Conservation (phyloP, 2,329 filamentous ascomycete species). For the Xylaria sp. region DNA sequence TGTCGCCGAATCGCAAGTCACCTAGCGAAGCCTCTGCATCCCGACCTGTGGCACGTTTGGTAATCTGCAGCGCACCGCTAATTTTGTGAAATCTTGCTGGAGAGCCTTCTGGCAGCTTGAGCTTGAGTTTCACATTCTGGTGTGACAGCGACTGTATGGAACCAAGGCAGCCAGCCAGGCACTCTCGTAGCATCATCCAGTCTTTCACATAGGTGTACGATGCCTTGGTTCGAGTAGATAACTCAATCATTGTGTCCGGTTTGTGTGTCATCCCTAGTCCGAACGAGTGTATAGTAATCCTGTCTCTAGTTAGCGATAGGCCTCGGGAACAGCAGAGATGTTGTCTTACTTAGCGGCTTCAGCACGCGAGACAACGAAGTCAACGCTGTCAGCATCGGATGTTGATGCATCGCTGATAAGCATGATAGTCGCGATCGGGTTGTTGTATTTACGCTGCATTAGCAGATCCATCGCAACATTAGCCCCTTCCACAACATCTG, state of each 20-base stretch:
- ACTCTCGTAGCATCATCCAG: constrained; percentile 99
- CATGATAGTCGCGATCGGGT: constrained; percentile 93
- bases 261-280: constrained; percentile 97
- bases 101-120: constrained; percentile 93
- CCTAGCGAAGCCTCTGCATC: constrained; percentile 94
- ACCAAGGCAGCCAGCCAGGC: constrained; percentile 90
- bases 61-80: constrained; percentile 93
- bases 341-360: constrained; percentile 89
- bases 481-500: constrained; percentile 95
- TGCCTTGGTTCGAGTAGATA: constrained; percentile 94
- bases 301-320: constrained; percentile 52
- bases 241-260: constrained; percentile 97
- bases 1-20: constrained; percentile 94
- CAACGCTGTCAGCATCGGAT: constrained; percentile 92
- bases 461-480: constrained; percentile 98
- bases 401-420: constrained; percentile 97
- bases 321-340: constrained; percentile 1
- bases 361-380: constrained; percentile 95
- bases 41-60: constrained; percentile 91
- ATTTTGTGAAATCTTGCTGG: constrained; percentile 99
- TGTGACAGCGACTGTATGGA: constrained; percentile 95
- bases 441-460: constrained; percentile 97
- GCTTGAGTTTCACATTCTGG: constrained; percentile 95
- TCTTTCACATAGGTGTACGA: constrained; percentile 99
- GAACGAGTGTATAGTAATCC: constrained; percentile 95